Evolutionary conservation across 139 green algal genomes (phyloP), one percentile per base, ranked within the genome.

Genomic region (Micractinium sp.): DNA sequence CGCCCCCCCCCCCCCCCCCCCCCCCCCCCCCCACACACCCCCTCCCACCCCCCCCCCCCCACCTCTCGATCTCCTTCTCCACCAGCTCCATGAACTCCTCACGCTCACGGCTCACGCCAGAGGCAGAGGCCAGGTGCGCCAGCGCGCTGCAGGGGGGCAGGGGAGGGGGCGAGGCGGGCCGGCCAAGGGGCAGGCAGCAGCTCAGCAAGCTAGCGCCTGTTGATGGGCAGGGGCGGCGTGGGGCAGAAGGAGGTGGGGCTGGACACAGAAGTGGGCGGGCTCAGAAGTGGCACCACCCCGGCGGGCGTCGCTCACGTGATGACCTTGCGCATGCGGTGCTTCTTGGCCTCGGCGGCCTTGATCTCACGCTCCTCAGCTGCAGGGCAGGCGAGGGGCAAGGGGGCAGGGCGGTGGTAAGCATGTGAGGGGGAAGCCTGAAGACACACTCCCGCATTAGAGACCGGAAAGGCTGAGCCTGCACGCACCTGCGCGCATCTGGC

Each of bases 41-140:
- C 9, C 47, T n/a, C n/a, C n/a, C 47, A 16, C 47, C 47, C 47
- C 9, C 7, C 47, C 47, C 47, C 47, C 7, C 80, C 12, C 83
- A 87, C 83, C 83, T 90, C 18, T 93, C 81, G 35, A 98, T 95
- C 93, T 98, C 95, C 19, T 92, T 94, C 41, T 93, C 89, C 81
- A 98, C 95, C 85, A 98, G 90, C 47, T 97, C 89, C 96, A 98
- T 96, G 93, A 98, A 98, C 67, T 92, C 82, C 61, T 91, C 90
- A 39, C 96, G 94, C 94, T 98, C 96, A 38, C 89, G 92, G 38
- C 90, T 91, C n/a, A 98, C 96, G 29, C 94, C 94, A 33, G 63
- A 91, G 33, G 81, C 87, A 18, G 71, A 91, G n/a, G 93, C 91
- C 86, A 96, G 87, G 18, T 93, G 91, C 7, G 92, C 90, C 79